Evolutionary conservation across 2,329 filamentous ascomycete genomes (phyloP).

Genomic region (Pyrenophora seminiperda): DNA sequence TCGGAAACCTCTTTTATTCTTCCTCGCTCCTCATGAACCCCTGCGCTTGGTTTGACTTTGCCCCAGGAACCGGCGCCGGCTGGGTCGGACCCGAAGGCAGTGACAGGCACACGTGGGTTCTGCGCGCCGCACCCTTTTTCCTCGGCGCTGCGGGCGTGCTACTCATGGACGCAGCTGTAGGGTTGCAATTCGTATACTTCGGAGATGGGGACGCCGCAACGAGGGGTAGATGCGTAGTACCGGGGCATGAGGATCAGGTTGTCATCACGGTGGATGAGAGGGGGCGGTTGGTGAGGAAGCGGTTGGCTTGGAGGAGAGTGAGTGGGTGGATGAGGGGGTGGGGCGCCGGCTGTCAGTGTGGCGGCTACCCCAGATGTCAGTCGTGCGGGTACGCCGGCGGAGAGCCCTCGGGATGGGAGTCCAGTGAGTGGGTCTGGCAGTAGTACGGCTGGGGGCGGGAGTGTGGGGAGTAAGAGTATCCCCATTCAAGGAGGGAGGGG

Average conservation of each 20-base stretch:
- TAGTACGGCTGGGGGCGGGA: neutral
- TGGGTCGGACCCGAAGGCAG: constrained; percentile 65
- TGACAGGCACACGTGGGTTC: constrained; percentile 61
- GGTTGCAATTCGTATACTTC: constrained; percentile 66
- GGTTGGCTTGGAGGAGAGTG: constrained; percentile 62
- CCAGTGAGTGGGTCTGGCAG: constrained; percentile 9
- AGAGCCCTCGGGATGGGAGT: constrained; percentile 25
- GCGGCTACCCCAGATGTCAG: constrained; percentile 42
- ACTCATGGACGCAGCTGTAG: constrained; percentile 65
- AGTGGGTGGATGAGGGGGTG: constrained; percentile 70
- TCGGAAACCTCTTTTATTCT: constrained; percentile 71
- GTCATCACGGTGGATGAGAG: constrained; percentile 52
- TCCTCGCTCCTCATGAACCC: constrained; percentile 66
- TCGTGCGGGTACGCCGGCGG: constrained; percentile 35
- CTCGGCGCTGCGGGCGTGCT: constrained; percentile 69
- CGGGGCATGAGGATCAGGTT: constrained; percentile 50
- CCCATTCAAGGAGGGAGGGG: constrained; percentile 26
- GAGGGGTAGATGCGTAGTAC: constrained; percentile 20
- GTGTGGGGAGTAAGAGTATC: constrained; percentile 28
- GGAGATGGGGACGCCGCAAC: constrained; percentile 56
- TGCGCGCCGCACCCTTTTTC: constrained; percentile 66
- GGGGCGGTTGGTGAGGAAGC: constrained; percentile 36
- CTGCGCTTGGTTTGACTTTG: constrained; percentile 64
- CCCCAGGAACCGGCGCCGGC: constrained; percentile 60
- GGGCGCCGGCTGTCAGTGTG: constrained; percentile 61